These are phyloP conservation scores for Leucocoprinus sp. DNA, from an alignment of 768 basidiomycete species.

Conservation along the genomic window DNA sequence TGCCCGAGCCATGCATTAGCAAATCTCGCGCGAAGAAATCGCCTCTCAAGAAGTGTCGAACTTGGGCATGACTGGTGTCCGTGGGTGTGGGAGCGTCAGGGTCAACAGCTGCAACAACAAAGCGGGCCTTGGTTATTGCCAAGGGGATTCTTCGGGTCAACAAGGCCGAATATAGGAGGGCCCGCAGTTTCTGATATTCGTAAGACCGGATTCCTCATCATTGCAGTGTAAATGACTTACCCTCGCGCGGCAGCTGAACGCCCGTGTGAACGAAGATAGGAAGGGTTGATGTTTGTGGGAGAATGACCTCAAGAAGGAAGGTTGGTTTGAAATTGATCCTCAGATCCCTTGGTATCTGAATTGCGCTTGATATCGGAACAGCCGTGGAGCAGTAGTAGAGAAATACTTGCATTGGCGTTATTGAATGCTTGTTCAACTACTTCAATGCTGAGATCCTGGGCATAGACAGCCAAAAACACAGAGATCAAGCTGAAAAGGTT, in stretches of 20 bases:
- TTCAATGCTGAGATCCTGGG: slow-evolving; percentile 18
- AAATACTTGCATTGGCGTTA: slow-evolving; percentile 17
- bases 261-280: slow-evolving; percentile 19
- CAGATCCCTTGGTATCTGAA: slow-evolving; percentile 19
- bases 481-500: background rate
- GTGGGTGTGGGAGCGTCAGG: slow-evolving; percentile 48
- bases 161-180: slow-evolving; percentile 26
- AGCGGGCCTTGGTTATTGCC: slow-evolving; percentile 18
- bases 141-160: background rate
- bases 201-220: background rate
- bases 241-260: slow-evolving; percentile 15
- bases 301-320: slow-evolving; percentile 18
- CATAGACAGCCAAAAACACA: slow-evolving; percentile 1
- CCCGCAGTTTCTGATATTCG: slow-evolving; percentile 26
- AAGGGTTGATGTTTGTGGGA: slow-evolving; percentile 15
- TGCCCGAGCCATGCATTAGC: background rate
- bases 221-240: background rate
- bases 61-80: slow-evolving; percentile 30
- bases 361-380: background rate
- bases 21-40: slow-evolving; percentile 21
- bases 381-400: background rate
- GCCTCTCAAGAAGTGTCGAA: slow-evolving; percentile 41
- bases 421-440: slow-evolving; percentile 20
- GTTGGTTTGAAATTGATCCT: slow-evolving; percentile 18
- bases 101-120: slow-evolving; percentile 39